Evolutionary conservation across 2,329 filamentous ascomycete species (phyloP).

Genomic region (Apiospora kogelbergensis): DNA sequence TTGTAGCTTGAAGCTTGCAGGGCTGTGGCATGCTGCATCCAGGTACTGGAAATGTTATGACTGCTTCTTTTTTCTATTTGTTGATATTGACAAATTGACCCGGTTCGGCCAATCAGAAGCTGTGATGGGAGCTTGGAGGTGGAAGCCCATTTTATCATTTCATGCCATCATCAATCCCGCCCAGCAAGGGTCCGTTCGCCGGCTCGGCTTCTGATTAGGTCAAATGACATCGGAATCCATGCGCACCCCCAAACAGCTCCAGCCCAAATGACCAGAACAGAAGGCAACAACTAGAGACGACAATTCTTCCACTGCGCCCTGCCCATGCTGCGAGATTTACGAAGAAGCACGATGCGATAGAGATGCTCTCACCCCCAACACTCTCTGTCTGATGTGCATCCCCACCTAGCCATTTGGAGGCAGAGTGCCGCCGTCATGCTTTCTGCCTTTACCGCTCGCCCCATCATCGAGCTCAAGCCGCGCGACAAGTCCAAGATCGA

Average conservation of each 20-base stretch:
- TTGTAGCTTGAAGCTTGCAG: neutral
- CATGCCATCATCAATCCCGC: neutral
- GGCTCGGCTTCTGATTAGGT: conserved; percentile 7
- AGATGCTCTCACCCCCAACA: neutral
- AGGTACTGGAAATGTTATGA: neutral
- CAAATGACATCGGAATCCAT: conserved; percentile 12
- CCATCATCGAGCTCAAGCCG: conserved; percentile 93
- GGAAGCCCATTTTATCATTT: neutral
- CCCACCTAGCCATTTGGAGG: conserved; percentile 9
- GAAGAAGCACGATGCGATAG: neutral
- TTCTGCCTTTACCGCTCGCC: conserved; percentile 93
- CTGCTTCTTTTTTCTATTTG: too few species aligned
- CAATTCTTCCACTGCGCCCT: neutral
- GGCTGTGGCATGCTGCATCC: neutral
- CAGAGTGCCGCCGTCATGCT: conserved; percentile 62
- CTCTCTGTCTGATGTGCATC: conserved; percentile 5
- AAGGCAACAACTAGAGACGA: neutral
- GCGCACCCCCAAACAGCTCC: neutral
- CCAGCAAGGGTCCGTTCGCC: neutral
- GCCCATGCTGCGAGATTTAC: neutral
- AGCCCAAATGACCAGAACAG: neutral
- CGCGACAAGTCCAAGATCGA: conserved; percentile 98
- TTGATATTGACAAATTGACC: neutral
- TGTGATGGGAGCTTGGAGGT: neutral
- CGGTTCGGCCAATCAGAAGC: neutral